These are phyloP conservation scores for Aureobasidium pullulans DNA, from an alignment of 2,329 filamentous ascomycete genomes.

Conservation along the genomic window DNA sequence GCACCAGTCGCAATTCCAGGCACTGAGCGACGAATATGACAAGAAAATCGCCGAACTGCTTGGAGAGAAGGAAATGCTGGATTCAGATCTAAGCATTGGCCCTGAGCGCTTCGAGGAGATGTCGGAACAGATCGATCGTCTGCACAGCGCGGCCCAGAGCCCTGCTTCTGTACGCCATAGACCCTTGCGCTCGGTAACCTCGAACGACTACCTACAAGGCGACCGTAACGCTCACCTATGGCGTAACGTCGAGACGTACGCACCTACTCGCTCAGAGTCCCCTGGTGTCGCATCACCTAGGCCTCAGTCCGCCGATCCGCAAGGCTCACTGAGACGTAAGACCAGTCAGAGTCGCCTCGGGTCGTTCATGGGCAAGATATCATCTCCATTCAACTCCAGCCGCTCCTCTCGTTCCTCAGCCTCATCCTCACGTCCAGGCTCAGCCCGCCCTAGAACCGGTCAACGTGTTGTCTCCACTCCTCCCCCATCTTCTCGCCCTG, in stretches of 20 bases:
- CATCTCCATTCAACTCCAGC: background rate
- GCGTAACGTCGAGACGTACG: background rate
- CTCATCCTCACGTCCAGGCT: background rate
- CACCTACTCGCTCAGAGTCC: background rate
- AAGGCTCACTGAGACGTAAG: background rate
- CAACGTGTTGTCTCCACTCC: background rate
- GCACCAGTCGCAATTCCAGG: constrained; percentile 28
- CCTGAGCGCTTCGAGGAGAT: constrained; percentile 28
- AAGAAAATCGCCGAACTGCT: constrained; percentile 25
- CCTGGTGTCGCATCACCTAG: background rate
- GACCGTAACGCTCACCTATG: background rate
- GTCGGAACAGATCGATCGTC: constrained; percentile 22
- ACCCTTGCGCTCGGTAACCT: background rate
- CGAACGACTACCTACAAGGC: background rate
- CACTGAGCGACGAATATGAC: constrained; percentile 29
- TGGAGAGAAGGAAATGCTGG: constrained; percentile 23
- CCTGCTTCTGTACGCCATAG: background rate
- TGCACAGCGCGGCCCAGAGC: constrained; percentile 15
- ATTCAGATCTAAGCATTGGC: constrained; percentile 27
- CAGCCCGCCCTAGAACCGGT: background rate
- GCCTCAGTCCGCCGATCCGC: background rate
- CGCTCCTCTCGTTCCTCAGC: background rate
- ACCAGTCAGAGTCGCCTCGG: background rate
- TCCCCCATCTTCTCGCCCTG: background rate
- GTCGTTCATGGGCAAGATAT: background rate